phyloP scores from a whole-genome alignment of 75 land plant genomes.

The Sequoiadendron giganteum region DNA sequence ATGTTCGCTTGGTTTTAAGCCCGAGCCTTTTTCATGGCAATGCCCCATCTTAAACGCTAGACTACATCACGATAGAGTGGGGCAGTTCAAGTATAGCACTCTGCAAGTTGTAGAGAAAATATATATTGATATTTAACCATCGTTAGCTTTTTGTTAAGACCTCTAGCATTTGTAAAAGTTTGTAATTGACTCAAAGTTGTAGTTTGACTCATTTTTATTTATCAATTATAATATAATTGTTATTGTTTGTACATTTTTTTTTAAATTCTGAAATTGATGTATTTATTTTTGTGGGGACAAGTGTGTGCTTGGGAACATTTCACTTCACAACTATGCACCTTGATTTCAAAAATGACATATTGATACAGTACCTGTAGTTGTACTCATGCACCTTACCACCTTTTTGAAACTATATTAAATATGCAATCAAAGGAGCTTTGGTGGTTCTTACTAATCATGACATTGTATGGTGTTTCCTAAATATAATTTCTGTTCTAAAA shows the following conservation, averaged over 20 bases:
- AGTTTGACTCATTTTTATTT: background rate
- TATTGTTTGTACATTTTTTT: background rate
- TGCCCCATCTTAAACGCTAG: too few relatives aligned
- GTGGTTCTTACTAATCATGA: background rate
- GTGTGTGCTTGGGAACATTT: background rate
- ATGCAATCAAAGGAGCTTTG: background rate
- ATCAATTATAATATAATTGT: background rate
- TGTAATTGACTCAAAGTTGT: background rate
- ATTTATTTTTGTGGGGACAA: background rate
- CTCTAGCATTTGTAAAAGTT: background rate
- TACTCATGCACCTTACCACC: background rate
- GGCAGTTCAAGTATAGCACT: too few relatives aligned
- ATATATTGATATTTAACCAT: background rate
- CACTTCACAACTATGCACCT: background rate
- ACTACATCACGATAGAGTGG: too few relatives aligned
- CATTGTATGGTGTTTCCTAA: background rate
- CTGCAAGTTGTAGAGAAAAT: background rate
- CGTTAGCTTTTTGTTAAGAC: background rate
- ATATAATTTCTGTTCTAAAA: background rate
- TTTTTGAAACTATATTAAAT: background rate
- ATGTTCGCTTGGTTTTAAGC: too few relatives aligned
- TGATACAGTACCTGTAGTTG: background rate
- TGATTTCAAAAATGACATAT: background rate
- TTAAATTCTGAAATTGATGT: background rate
- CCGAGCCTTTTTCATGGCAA: too few relatives aligned